Evolutionary conservation across 495 filamentous ascomycete genomes (phyloP).

Genomic region (Melanomma pulvis-pyrius): DNA sequence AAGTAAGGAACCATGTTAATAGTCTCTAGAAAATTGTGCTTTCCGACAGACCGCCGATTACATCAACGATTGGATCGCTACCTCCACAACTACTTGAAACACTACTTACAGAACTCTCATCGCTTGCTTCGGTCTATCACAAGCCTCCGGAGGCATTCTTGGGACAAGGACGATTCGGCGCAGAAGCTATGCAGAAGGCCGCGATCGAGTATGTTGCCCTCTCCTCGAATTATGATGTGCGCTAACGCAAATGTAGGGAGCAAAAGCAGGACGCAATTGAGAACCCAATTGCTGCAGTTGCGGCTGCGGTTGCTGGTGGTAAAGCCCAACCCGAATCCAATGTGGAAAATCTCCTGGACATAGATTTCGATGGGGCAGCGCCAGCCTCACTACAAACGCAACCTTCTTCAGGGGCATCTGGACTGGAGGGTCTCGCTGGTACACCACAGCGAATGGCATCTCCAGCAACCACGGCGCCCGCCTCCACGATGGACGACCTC

Average conservation of each 20-base stretch:
- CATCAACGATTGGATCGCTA: conserved; percentile 86
- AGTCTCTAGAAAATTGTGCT: conserved; percentile 75
- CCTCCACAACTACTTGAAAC: conserved; percentile 81
- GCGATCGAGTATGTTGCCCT: conserved; percentile 72
- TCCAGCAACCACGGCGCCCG: conserved; percentile 49
- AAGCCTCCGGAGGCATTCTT: conserved; percentile 96
- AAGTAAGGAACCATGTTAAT: conserved; percentile 1
- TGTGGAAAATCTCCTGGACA: conserved; percentile 93
- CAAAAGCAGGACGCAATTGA: conserved; percentile 88
- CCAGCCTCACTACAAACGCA: conserved; percentile 83
- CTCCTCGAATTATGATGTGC: conserved; percentile 16
- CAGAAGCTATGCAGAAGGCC: conserved; percentile 90
- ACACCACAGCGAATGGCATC: conserved; percentile 81
- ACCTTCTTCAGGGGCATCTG: conserved; percentile 61
- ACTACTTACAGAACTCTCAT: conserved; percentile 87
- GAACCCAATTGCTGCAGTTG: conserved; percentile 87
- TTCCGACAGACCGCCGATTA: conserved; percentile 90
- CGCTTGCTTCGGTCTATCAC: conserved; percentile 97
- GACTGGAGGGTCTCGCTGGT: conserved; percentile 72
- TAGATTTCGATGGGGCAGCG: conserved; percentile 94
- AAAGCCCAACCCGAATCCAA: conserved; percentile 66
- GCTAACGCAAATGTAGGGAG: conserved; percentile 54
- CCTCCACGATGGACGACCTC: conserved; percentile 78
- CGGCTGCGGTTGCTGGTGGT: conserved; percentile 63
- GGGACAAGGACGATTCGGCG: conserved; percentile 89